Conservation (phyloP, 805 yeast species). For the Saturnispora besseyi region DNA sequence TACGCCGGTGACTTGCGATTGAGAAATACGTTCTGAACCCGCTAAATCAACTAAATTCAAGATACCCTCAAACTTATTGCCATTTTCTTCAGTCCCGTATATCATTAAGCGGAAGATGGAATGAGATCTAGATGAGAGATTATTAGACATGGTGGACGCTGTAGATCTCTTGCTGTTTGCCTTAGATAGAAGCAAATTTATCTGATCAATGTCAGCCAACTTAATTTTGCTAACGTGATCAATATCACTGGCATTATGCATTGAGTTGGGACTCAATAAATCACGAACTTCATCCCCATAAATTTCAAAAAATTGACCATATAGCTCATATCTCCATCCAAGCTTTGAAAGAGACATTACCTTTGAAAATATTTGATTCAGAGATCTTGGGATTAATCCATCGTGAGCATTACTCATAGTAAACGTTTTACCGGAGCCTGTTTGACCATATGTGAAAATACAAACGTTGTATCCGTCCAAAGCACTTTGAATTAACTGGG, state of each 20-base stretch:
- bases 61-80: constrained; percentile 37
- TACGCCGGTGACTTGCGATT: constrained; percentile 72
- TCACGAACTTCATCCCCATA: constrained; percentile 80
- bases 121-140: constrained; percentile 86
- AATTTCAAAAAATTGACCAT: constrained; percentile 79
- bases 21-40: constrained; percentile 78
- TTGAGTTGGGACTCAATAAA: constrained; percentile 37
- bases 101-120: constrained; percentile 64
- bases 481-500: constrained; percentile 78
- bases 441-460: constrained; percentile 94
- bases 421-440: constrained; percentile 89
- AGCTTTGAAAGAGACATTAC: constrained; percentile 37
- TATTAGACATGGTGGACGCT: constrained; percentile 75
- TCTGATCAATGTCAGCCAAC: constrained; percentile 37
- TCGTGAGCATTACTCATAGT: constrained; percentile 70
- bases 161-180: constrained; percentile 63
- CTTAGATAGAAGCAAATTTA: constrained; percentile 37
- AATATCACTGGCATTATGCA: constrained; percentile 59
- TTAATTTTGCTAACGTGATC: constrained; percentile 47
- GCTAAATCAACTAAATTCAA: constrained; percentile 85
- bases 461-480: constrained; percentile 88
- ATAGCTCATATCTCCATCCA: constrained; percentile 56
- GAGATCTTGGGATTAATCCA: constrained; percentile 78
- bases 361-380: constrained; percentile 58
- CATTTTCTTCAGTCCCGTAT: constrained; percentile 42